Evolutionary conservation across 345 rosid species (phyloP).

Genomic region (Pistacia integerrima): DNA sequence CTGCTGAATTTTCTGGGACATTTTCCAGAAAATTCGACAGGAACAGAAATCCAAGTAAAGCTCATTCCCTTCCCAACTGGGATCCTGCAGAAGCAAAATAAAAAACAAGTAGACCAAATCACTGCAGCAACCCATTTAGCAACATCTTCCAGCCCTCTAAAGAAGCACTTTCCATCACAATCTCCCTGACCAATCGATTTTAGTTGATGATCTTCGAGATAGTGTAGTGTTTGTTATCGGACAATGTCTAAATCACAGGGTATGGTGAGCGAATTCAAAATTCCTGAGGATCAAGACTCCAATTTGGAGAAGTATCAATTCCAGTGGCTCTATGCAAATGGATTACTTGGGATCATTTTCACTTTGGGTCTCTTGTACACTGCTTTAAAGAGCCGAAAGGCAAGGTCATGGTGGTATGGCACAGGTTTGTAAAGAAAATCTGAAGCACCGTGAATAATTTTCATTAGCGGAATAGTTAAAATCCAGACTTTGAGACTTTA

Average conservation of each 20-base stretch:
- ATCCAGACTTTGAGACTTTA: background rate
- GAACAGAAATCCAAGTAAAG: no score
- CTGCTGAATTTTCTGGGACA: no score
- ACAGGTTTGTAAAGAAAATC: conserved; percentile 44
- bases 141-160: no score
- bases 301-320: conserved; percentile 47
- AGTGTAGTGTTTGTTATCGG: background rate
- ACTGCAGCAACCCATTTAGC: no score
- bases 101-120: no score
- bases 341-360: conserved; percentile 71
- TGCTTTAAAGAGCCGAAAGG: conserved; percentile 73
- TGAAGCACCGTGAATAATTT: background rate
- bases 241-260: conserved; percentile 46
- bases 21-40: no score
- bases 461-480: background rate
- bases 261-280: conserved; percentile 59
- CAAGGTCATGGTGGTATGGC: conserved; percentile 76
- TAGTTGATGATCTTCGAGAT: background rate
- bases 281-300: conserved; percentile 49
- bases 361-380: conserved; percentile 66
- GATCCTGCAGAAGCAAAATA: no score
- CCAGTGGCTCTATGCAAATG: conserved; percentile 76
- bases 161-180: no score
- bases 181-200: background rate
- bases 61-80: no score